These are phyloP conservation scores for Dactylellina haptotyla DNA, from an alignment of 2,329 filamentous ascomycete genomes.

Conservation along the genomic window DNA sequence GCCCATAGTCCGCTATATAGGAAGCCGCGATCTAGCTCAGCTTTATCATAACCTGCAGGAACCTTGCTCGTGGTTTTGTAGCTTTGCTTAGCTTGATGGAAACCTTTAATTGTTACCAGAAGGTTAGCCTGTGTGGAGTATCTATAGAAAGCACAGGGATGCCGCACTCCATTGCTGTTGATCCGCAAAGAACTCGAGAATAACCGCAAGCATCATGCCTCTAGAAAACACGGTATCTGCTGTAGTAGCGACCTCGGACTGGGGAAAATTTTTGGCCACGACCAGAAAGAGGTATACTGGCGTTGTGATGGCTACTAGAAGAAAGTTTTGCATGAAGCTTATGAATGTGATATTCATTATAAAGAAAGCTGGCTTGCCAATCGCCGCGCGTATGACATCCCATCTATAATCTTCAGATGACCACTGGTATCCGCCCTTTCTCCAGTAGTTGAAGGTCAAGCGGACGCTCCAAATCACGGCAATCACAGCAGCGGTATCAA, in stretches of 20 bases:
- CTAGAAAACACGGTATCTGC: slow-evolving; percentile 64
- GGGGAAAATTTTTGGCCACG: slow-evolving; percentile 70
- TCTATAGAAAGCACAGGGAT: not conserved
- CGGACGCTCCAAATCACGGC: slow-evolving; percentile 69
- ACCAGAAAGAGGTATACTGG: slow-evolving; percentile 87
- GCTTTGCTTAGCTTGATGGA: slow-evolving; percentile 79
- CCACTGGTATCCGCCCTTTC: slow-evolving; percentile 87
- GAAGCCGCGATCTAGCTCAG: slow-evolving; percentile 90
- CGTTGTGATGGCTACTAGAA: slow-evolving; percentile 80
- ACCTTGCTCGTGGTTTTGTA: slow-evolving; percentile 75
- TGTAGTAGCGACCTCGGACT: slow-evolving; percentile 60
- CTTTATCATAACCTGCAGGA: slow-evolving; percentile 70
- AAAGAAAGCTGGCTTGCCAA: slow-evolving; percentile 76
- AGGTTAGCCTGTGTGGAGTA: not conserved
- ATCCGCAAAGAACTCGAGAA: slow-evolving; percentile 83
- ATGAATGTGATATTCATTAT: slow-evolving; percentile 92
- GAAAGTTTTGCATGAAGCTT: slow-evolving; percentile 79
- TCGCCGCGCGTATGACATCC: slow-evolving; percentile 71
- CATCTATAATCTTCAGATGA: slow-evolving; percentile 97
- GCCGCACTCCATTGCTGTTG: slow-evolving; percentile 84
- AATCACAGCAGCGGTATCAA: slow-evolving; percentile 78
- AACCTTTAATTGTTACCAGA: slow-evolving; percentile 68
- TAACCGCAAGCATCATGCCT: slow-evolving; percentile 65
- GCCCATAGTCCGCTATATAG: slow-evolving; percentile 84
- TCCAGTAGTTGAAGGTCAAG: slow-evolving; percentile 96